A percentile compares a stretch with the other conserved stretches of the same genome.
Evolutionary conservation across 2,329 filamentous ascomycete genomes (phyloP).

Genomic region (Thelonectria olida): DNA sequence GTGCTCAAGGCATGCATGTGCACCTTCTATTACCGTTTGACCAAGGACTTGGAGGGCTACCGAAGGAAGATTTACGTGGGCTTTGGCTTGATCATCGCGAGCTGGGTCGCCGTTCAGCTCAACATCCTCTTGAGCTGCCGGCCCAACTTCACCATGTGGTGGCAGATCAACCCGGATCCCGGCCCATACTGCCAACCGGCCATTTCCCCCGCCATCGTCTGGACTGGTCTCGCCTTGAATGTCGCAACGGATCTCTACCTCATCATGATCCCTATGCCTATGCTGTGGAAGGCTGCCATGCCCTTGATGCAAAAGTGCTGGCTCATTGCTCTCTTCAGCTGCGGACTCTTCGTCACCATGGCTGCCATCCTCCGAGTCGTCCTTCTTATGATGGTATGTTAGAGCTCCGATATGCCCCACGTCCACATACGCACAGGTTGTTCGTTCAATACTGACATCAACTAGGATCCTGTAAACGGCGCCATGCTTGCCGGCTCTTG

Average conservation of each 20-base stretch:
- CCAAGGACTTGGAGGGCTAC: constrained; percentile 53
- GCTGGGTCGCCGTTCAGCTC: constrained; percentile 59
- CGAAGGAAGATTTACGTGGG: constrained; percentile 58
- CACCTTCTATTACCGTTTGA: constrained; percentile 65
- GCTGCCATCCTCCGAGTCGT: constrained; percentile 49
- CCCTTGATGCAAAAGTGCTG: constrained; percentile 49
- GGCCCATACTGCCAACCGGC: constrained; percentile 60
- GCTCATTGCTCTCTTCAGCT: constrained; percentile 50
- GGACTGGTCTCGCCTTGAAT: constrained; percentile 62
- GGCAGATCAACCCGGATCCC: constrained; percentile 68
- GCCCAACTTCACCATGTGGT: constrained; percentile 60
- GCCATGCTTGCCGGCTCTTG: constrained; percentile 52
- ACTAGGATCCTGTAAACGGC: constrained; percentile 51
- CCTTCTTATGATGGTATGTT: constrained; percentile 40
- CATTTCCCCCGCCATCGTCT: constrained; percentile 60
- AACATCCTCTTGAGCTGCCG: constrained; percentile 62
- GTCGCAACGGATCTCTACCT: constrained; percentile 67
- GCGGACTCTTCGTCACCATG: constrained; percentile 52
- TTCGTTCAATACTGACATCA: neutral
- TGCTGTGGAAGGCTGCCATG: constrained; percentile 53
- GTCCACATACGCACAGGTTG: no score
- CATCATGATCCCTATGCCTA: constrained; percentile 65
- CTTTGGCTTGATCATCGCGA: constrained; percentile 57
- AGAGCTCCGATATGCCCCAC: no score
- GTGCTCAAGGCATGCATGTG: constrained; percentile 65